Evolutionary conservation across 2,329 filamentous ascomycete genomes (phyloP).

Genomic region (Aspergillus japonicus): DNA sequence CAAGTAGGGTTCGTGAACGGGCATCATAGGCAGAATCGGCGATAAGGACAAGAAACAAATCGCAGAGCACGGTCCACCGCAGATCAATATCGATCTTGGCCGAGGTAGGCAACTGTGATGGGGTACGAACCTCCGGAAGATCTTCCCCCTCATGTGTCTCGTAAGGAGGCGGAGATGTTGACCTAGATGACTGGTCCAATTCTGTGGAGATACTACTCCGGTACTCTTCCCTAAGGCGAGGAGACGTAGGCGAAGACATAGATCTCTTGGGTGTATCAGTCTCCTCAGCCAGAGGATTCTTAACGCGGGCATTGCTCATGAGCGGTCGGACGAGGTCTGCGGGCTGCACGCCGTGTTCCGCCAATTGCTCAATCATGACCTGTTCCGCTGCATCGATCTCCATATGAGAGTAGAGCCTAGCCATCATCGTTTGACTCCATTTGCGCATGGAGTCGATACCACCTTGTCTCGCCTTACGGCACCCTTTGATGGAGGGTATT

Average conservation of each 20-base stretch:
- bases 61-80: constrained; percentile 94
- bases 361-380: constrained; percentile 97
- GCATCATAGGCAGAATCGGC: constrained; percentile 93
- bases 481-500: constrained; percentile 59
- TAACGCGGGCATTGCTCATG: constrained; percentile 88
- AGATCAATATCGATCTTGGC: constrained; percentile 92
- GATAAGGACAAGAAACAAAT: constrained; percentile 92
- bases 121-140: constrained; percentile 75
- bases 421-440: constrained; percentile 99
- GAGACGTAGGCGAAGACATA: constrained; percentile 35
- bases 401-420: constrained; percentile 92
- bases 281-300: constrained; percentile 77
- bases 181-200: constrained; percentile 43
- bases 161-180: constrained; percentile 55
- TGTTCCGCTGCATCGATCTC: constrained; percentile 86
- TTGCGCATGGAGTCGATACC: constrained; percentile 80
- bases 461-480: constrained; percentile 69
- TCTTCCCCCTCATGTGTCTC: constrained; percentile 65
- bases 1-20: constrained; percentile 78
- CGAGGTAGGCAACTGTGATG: constrained; percentile 76
- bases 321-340: constrained; percentile 79
- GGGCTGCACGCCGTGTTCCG: constrained; percentile 85
- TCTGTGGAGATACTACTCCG: constrained; percentile 35
- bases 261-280: constrained; percentile 37
- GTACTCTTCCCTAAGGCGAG: constrained; percentile 23